Evolutionary conservation across 2,329 filamentous ascomycete genomes (phyloP), one percentile per base, ranked within the genome.

Genomic region (Hypoxylon sp.): DNA sequence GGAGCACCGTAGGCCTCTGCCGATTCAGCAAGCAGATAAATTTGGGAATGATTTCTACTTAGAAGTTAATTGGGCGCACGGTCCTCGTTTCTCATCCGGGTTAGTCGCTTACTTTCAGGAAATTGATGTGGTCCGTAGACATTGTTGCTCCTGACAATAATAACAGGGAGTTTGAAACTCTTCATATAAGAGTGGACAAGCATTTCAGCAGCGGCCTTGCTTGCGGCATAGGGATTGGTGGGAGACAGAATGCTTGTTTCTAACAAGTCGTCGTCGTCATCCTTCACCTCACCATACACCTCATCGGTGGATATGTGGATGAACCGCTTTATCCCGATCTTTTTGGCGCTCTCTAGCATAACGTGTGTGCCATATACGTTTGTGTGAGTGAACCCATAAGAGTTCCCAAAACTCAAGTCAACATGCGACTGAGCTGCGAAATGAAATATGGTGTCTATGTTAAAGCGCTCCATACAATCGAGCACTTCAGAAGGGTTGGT

Each of bases 341-440:
- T 91, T 78, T 91, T 91, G 54, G 91, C 90, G 75, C 90, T 90
- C 80, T 96, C 93, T 8, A 95, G 83, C 65, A 95, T 85, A 39
- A 94, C 91, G 78, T 95, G 92, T n/a, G 93, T 95, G 48, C 92
- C 93, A 71, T 92, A 91, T 13, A 94, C 92, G 73, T 95, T 96
- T 63, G 90, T 94, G 73, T 90, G 89, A 0, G 92, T 94, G 80
- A 95, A 95, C 59, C 89, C 87, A 78, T 93, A 93, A 9, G 92
- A 93, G 81, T 95, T 94, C 55, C 91, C 91, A 75, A 96, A 96
- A 77, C 91, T 93, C 74, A 94, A 80, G 75, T 95, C 92, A 55
- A 96, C 93, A 77, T 95, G 92, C 6, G 91, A 93, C 80, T 94
- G 91, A n/a, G 93, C 93, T 2, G 93, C 93, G 75, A 96, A 94